Base-by-base conservation (phyloP, 352 stramenopile genomes). In the Hyaloperonospora brassicae region DNA sequence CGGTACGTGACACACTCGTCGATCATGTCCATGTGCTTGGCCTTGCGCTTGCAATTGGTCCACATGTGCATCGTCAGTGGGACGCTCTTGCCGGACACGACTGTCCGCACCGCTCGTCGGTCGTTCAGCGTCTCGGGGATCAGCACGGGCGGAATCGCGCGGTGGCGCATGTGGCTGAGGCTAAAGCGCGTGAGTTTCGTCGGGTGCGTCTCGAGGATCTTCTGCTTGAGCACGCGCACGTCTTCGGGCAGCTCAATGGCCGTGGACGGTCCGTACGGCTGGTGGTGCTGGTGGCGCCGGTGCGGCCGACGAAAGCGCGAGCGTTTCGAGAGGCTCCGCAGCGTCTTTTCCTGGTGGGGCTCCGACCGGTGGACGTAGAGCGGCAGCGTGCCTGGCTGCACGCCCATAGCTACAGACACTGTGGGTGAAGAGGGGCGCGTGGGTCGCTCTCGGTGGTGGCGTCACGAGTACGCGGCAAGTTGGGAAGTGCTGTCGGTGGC, bases 51-150 rank as follows among this genome's bases (percentile, higher is more conserved):
- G 56, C 57, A 62, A 40, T 71, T 73, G 24, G 47, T 48, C 68
- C 70, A 77, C 72, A 83, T 83, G 40, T 50, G 46, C 50, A 61
- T 70, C 31, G 72, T 83, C 36, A 75, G 64, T 44, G 70, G 69
- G 30, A 83, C 70, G 13, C 55, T 66, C 44, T 72, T 74, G 54
- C 73, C 73, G 34, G 68, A 62, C 44, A 84, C 73, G 21, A 73
- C 36, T 4, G 66, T 65, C 23, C 55, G 57, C 11, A 70, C 31
- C 17, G 68, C 68, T 46, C 70, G 73, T 34, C 55, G 50, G 41
- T 62, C 60, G 38, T 63, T 68, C 39, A 79, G 67, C 10, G 41
- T 62, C 46, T 64, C 61, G 9, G 73, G 73, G 61, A 84, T 76
- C 31, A 66, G 50, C 24, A 84, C 73, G 10, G 73, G 73, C 36